Percentiles rank a stretch among this genome's conserved stretches.
phyloP scores from a whole-genome alignment of 202 grass and related monocot genomes.

The Cymbopogon flexuosus region DNA sequence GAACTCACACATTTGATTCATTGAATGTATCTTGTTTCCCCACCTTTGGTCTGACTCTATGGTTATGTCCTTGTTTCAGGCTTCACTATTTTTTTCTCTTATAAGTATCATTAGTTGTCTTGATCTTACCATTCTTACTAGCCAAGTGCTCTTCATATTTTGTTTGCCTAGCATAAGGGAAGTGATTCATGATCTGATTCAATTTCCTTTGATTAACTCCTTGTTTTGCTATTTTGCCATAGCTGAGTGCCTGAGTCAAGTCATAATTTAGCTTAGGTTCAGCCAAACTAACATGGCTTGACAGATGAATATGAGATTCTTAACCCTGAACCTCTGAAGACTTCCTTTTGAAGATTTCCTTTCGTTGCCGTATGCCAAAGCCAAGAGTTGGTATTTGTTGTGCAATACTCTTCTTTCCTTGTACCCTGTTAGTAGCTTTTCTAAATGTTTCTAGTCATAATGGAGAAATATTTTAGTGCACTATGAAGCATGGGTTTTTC shows the following conservation, averaged over 20 bases:
- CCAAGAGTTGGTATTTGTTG: too few species aligned
- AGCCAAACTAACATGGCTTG: background rate
- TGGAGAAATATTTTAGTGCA: too few species aligned
- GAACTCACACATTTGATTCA: background rate
- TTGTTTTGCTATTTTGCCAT: background rate
- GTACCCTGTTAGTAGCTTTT: too few species aligned
- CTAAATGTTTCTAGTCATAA: too few species aligned
- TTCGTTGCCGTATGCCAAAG: too few species aligned
- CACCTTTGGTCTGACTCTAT: background rate
- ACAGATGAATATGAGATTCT: background rate
- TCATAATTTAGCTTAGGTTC: background rate
- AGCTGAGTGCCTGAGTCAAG: background rate
- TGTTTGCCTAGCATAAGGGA: background rate
- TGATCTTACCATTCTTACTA: background rate
- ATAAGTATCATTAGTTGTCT: background rate
- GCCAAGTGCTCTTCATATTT: background rate
- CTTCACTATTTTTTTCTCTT: background rate
- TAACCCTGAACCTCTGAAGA: too few species aligned
- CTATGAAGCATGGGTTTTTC: too few species aligned
- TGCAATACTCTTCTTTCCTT: too few species aligned
- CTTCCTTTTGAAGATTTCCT: too few species aligned
- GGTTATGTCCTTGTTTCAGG: background rate
- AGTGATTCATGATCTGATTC: background rate
- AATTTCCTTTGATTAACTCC: background rate
- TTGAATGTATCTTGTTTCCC: background rate